A percentile compares a stretch with the other conserved stretches of the same genome.
phyloP scores from a whole-genome alignment of 148 eudicot genomes.

The Beta vulgaris region DNA sequence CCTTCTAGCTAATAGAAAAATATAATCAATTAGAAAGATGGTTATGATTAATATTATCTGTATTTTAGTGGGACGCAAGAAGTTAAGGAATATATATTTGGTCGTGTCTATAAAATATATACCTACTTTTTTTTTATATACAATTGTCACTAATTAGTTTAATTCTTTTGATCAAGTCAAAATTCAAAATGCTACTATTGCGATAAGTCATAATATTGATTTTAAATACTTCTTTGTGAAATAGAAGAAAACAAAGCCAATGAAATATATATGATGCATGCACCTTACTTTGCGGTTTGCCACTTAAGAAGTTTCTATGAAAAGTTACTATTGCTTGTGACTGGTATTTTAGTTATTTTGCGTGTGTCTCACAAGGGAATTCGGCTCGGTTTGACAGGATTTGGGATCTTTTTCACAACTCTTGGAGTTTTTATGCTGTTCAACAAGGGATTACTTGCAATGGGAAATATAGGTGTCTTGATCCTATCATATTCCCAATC shows the following conservation, averaged over 20 bases:
- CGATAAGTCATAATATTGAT: too few relatives aligned
- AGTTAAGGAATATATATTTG: too few relatives aligned
- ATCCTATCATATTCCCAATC: background rate
- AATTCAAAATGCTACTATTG: too few relatives aligned
- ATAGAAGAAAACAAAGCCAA: too few relatives aligned
- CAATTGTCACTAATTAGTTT: too few relatives aligned
- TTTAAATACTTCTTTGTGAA: too few relatives aligned
- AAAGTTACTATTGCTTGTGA: too few relatives aligned
- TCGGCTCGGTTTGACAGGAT: constrained; percentile 88
- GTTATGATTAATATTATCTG: background rate
- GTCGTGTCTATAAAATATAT: too few relatives aligned
- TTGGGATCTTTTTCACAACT: constrained; percentile 88
- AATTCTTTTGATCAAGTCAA: too few relatives aligned
- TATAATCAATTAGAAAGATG: background rate
- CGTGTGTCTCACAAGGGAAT: constrained; percentile 40
- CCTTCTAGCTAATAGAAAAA: background rate
- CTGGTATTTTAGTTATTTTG: background rate
- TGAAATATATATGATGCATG: background rate
- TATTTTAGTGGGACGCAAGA: too few relatives aligned
- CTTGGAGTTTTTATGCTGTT: constrained; percentile 83
- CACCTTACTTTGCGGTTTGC: background rate
- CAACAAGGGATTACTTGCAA: constrained; percentile 91
- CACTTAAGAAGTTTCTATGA: background rate
- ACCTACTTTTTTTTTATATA: too few relatives aligned
- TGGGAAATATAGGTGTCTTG: constrained; percentile 80